These are phyloP conservation scores for Xanthoconium separans DNA, from an alignment of 1,284 basidiomycete species.

Conservation along the genomic window DNA sequence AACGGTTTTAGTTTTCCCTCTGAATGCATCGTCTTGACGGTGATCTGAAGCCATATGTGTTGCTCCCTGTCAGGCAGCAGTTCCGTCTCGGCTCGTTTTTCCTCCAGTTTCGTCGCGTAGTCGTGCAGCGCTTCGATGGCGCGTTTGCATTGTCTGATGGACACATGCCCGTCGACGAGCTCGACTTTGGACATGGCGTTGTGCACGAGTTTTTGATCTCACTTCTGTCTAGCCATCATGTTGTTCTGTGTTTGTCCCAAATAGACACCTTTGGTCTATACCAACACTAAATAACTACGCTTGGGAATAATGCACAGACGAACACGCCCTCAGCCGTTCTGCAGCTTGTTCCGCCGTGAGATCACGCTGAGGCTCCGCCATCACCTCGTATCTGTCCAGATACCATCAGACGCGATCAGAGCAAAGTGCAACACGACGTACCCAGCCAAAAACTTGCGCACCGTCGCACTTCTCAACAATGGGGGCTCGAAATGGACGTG, in stretches of 20 bases:
- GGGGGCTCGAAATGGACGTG: slow-evolving; percentile 93
- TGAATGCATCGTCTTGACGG: slow-evolving; percentile 78
- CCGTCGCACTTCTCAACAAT: slow-evolving; percentile 76
- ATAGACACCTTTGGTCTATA: background rate
- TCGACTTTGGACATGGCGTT: slow-evolving; percentile 40
- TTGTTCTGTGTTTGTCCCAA: slow-evolving; percentile 23
- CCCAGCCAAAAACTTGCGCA: slow-evolving; percentile 93
- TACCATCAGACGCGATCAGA: slow-evolving; percentile 1
- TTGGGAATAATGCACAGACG: slow-evolving; percentile 48
- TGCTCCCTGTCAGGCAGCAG: slow-evolving; percentile 81
- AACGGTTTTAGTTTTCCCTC: slow-evolving; percentile 79
- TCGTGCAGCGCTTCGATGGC: slow-evolving; percentile 77
- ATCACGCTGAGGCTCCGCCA: slow-evolving; percentile 91
- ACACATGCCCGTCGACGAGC: slow-evolving; percentile 70
- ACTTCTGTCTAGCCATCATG: slow-evolving; percentile 1
- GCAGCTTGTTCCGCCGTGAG: slow-evolving; percentile 92
- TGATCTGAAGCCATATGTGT: slow-evolving; percentile 82
- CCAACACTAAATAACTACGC: background rate
- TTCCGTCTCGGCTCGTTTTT: slow-evolving; percentile 69
- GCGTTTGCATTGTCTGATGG: slow-evolving; percentile 68
- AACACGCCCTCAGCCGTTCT: slow-evolving; percentile 51
- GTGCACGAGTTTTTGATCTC: background rate
- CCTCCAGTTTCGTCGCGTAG: slow-evolving; percentile 63
- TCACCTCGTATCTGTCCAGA: slow-evolving; percentile 78
- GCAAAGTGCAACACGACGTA: slow-evolving; percentile 37